Conservation (phyloP, 2,329 filamentous ascomycete species). For the Sporothrix variecibatus region DNA sequence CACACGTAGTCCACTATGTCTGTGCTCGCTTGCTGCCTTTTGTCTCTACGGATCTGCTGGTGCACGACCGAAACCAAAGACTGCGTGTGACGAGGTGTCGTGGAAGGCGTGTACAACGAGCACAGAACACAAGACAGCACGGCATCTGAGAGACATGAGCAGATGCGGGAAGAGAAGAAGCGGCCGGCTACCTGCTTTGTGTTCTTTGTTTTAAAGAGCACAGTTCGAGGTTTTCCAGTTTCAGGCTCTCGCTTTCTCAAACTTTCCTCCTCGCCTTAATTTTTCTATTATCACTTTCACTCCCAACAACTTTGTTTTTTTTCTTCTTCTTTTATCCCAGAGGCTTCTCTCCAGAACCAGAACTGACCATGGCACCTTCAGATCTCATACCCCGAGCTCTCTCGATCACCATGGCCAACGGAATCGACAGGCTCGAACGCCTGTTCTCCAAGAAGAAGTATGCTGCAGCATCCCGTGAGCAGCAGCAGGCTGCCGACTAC, state of each 20-base stretch:
- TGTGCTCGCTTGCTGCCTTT: background rate
- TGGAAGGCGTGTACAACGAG: slow-evolving; percentile 8
- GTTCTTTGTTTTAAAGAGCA: slow-evolving; percentile 5
- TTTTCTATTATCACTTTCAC: background rate
- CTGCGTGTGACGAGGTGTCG: slow-evolving; percentile 12
- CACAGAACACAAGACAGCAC: slow-evolving; percentile 3
- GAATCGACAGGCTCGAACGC: slow-evolving; percentile 53
- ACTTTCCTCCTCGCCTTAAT: background rate
- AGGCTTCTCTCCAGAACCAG: background rate
- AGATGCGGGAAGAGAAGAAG: background rate
- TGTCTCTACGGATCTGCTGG: slow-evolving; percentile 11
- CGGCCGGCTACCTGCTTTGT: slow-evolving; percentile 10
- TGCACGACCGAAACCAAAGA: background rate
- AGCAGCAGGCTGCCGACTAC: slow-evolving; percentile 20
- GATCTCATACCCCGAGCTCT: slow-evolving; percentile 24
- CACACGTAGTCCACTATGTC: background rate
- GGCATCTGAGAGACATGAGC: background rate
- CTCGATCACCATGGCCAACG: slow-evolving; percentile 47
- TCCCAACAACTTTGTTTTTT: background rate
- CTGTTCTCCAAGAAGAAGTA: slow-evolving; percentile 52
- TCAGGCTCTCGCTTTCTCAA: background rate
- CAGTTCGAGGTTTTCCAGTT: background rate
- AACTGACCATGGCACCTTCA: slow-evolving; percentile 30
- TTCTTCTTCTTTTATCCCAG: background rate
- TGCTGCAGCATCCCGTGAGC: slow-evolving; percentile 28